Base-by-base conservation (phyloP, 2,329 filamentous ascomycete genomes). In the Calonectria multiphialidica region DNA sequence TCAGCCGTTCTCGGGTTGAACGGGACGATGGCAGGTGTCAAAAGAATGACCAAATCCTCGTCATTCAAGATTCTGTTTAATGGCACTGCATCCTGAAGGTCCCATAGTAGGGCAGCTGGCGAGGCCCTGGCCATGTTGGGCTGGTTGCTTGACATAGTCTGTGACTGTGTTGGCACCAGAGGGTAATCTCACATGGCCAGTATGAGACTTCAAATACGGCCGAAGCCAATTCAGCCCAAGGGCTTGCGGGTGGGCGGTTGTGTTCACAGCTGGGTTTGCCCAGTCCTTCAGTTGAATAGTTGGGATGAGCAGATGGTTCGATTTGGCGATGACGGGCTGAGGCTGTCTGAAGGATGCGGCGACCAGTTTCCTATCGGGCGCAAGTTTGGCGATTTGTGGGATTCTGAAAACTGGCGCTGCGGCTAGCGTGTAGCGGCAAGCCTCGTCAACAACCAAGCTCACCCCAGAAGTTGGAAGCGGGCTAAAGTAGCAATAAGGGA, bases 31-130 rank as follows among this genome's bases (percentile, higher is more conserved):
- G 88, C 87, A 1, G 91, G 91, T 7, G 92, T 91, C 40, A 93
- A 81, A 57, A 92, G 87, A 63, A 93, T 84, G n/a, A 93, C 83
- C n/a, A 89, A 81, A 75, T 91, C 88, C 66, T 86, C 84, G 57
- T 88, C 84, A 45, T 77, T 79, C 30, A 91, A 83, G 35, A 85
- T 80, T 67, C 81, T 86, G 50, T 84, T 82, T 53, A 90, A 80
- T 16, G 88, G 87, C 21, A 91, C 81, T 77, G 85, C 87, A 53
- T 84, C 80, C 74, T 85, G 85, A 33, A 81, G 78, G 75, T 88
- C 87, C 79, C 86, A 84, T 71, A 86, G 66, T 70, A 87, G 73
- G 71, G 75, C 77, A 68, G 77, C 80, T 28, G 74, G 61, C 57
- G 71, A 72, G 55, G 59, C n/a, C 40, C 70, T 67, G 69, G 71